Percentiles rank a stretch among this genome's conserved stretches.
Conservation (phyloP, 768 basidiomycete species). For the Phanerodontia chrysosporium region DNA sequence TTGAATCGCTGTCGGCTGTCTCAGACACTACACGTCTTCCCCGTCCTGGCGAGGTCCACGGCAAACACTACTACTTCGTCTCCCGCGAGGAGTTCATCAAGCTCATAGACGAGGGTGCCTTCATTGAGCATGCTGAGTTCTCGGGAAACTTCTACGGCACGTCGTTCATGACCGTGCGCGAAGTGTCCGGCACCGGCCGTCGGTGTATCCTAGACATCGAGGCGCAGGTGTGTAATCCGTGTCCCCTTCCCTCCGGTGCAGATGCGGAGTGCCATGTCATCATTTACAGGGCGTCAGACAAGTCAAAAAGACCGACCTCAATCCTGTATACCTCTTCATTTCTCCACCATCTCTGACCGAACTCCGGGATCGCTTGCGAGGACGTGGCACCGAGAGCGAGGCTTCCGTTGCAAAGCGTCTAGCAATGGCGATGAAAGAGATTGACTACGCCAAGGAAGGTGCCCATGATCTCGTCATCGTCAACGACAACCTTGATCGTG, state of each 20-base stretch:
- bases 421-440: slow-evolving; percentile 71
- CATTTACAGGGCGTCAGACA: slow-evolving; percentile 78
- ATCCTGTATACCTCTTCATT: slow-evolving; percentile 89
- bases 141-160: slow-evolving; percentile 94
- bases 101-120: slow-evolving; percentile 66
- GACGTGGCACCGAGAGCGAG: slow-evolving; percentile 82
- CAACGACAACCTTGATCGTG: slow-evolving; percentile 84
- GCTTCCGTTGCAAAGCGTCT: slow-evolving; percentile 71
- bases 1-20: slow-evolving; percentile 8
- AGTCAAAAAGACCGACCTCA: slow-evolving; percentile 76
- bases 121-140: slow-evolving; percentile 94
- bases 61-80: slow-evolving; percentile 87
- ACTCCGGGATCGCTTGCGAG: slow-evolving; percentile 65
- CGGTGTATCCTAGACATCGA: slow-evolving; percentile 96
- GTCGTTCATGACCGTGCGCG: slow-evolving; percentile 68
- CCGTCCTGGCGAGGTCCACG: slow-evolving; percentile 76
- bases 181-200: slow-evolving; percentile 62
- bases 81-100: slow-evolving; percentile 62
- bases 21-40: slow-evolving; percentile 88
- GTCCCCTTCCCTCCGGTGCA: slow-evolving; percentile 5
- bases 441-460: slow-evolving; percentile 76
- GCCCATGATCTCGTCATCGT: slow-evolving; percentile 82
- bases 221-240: slow-evolving; percentile 63
- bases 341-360: slow-evolving; percentile 78
- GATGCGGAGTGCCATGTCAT: slow-evolving; percentile 14